Percentiles rank a stretch among this genome's conserved stretches.
phyloP scores from a whole-genome alignment of 345 rosid genomes.

The Salix caprea region DNA sequence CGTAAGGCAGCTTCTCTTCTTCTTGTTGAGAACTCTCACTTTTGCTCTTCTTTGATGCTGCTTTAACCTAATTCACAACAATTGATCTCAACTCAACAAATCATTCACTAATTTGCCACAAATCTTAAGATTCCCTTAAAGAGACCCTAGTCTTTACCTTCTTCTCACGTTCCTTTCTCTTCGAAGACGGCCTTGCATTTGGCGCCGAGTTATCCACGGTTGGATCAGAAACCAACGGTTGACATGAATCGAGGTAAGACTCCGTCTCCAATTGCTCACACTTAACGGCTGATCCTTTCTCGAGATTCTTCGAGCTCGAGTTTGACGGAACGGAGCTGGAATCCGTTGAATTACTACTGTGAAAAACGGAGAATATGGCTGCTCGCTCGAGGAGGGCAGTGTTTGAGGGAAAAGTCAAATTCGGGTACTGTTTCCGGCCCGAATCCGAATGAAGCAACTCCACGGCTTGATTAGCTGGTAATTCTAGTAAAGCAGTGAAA shows the following conservation, averaged over 20 bases:
- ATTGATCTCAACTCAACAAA: not conserved
- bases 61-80: slow-evolving; percentile 29
- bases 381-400: slow-evolving; percentile 32
- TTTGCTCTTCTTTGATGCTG: slow-evolving; percentile 46
- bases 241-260: slow-evolving; percentile 26
- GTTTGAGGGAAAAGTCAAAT: slow-evolving; percentile 34
- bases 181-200: slow-evolving; percentile 28
- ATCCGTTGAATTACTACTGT: slow-evolving; percentile 22
- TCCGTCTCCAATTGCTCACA: slow-evolving; percentile 39
- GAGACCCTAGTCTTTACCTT: slow-evolving; percentile 31
- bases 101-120: not conserved
- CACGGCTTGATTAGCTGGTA: slow-evolving; percentile 49
- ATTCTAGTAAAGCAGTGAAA: slow-evolving; percentile 58
- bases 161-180: slow-evolving; percentile 55
- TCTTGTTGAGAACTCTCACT: slow-evolving; percentile 38
- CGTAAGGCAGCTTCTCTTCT: slow-evolving; percentile 59
- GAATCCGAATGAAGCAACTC: slow-evolving; percentile 56
- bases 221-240: slow-evolving; percentile 33
- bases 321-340: slow-evolving; percentile 31
- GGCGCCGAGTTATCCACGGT: slow-evolving; percentile 19
- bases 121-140: not conserved
- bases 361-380: slow-evolving; percentile 33
- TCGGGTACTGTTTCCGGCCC: not conserved
- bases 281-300: slow-evolving; percentile 32
- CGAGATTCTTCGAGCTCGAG: slow-evolving; percentile 28